phyloP scores from a whole-genome alignment of 2,329 filamentous ascomycete genomes.

The Epichloe festucae region DNA sequence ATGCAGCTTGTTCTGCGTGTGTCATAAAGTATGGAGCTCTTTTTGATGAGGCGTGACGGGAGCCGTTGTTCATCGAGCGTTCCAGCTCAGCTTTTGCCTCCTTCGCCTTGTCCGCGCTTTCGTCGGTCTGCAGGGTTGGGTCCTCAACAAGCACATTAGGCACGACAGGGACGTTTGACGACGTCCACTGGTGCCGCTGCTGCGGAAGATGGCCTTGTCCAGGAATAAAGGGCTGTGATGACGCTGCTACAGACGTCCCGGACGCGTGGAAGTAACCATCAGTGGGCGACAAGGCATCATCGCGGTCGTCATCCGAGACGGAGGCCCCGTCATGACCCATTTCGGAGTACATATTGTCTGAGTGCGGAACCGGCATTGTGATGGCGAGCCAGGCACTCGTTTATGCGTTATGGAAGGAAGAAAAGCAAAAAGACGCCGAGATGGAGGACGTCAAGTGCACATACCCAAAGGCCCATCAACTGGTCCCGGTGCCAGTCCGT shows the following conservation, averaged over 20 bases:
- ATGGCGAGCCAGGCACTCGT: background rate
- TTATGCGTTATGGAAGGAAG: background rate
- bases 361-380: conserved; percentile 32
- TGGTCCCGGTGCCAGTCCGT: background rate
- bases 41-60: conserved; percentile 8
- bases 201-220: conserved; percentile 3
- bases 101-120: conserved; percentile 26
- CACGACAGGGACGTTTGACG: conserved; percentile 28
- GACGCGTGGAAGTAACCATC: conserved; percentile 38
- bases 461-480: background rate
- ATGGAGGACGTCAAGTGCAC: background rate
- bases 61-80: conserved; percentile 18
- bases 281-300: conserved; percentile 32
- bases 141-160: conserved; percentile 37
- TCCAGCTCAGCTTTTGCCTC: conserved; percentile 28
- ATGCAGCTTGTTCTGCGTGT: background rate
- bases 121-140: conserved; percentile 26
- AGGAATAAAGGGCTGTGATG: conserved; percentile 8
- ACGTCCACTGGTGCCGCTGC: conserved; percentile 12
- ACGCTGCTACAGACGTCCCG: conserved; percentile 14
- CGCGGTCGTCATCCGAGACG: conserved; percentile 23
- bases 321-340: conserved; percentile 6
- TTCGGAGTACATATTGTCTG: conserved; percentile 34
- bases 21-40: conserved; percentile 4
- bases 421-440: background rate